phyloP scores from a whole-genome alignment of 2,329 filamentous ascomycete genomes.

The Pseudogymnoascus sp. region DNA sequence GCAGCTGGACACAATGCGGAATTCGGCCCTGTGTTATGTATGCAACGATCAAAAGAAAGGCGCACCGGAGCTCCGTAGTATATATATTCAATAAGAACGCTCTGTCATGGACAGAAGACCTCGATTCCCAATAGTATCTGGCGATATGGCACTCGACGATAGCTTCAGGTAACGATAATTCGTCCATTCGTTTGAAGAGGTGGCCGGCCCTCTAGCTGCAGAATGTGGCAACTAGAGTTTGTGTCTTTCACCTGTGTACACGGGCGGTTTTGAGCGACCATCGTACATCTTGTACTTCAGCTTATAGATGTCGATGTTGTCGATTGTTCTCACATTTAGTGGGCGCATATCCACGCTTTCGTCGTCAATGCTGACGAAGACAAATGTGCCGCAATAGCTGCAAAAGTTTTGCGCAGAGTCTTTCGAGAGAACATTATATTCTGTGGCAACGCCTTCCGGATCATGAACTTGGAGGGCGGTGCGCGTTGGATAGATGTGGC shows the following conservation, averaged over 20 bases:
- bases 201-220: neutral
- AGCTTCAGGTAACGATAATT: neutral
- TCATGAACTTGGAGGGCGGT: slow-evolving; percentile 12
- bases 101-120: neutral
- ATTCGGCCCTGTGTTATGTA: neutral
- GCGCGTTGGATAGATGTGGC: slow-evolving; percentile 19
- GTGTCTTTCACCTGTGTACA: slow-evolving; percentile 13
- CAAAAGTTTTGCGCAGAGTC: slow-evolving; percentile 20
- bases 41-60: neutral
- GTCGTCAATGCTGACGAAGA: slow-evolving; percentile 18
- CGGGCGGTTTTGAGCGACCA: slow-evolving; percentile 14
- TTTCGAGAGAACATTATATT: slow-evolving; percentile 17
- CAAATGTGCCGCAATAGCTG: slow-evolving; percentile 16
- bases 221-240: neutral
- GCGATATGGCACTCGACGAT: neutral
- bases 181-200: neutral
- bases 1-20: neutral
- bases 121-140: neutral
- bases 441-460: slow-evolving; percentile 12
- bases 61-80: neutral
- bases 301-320: slow-evolving; percentile 11
- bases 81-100: neutral
- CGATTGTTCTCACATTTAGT: slow-evolving; percentile 18
- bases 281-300: slow-evolving; percentile 15
- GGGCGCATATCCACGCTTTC: slow-evolving; percentile 15